Evolutionary conservation across 257 asterid species (phyloP), one percentile per base, ranked within the genome.

Genomic region (Plantago major): DNA sequence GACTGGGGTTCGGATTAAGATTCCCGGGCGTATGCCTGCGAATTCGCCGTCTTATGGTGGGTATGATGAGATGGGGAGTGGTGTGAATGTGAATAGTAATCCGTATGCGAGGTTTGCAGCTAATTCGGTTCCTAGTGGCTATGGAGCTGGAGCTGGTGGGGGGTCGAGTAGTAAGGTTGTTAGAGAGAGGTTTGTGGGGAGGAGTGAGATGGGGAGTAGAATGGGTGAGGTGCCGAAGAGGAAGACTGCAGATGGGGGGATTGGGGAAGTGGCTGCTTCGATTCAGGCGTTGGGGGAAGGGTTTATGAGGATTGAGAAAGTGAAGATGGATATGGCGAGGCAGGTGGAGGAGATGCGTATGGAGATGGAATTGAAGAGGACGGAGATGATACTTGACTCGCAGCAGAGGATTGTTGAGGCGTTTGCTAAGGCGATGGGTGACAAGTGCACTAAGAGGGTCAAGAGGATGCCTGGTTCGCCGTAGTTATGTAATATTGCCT

Each of bases 341-440:
- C 89, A 87, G 67, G 73, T 87, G 42, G 99, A 92, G 79, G 80
- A 82, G 74, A 84, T 80, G 94, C 66, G 95, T 63, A 87, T 89
- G 99, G 96, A 93, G 69, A 85, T 87, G 97, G 99, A 93, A 78
- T 77, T 89, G 90, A 93, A 89, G 84, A 85, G 91, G 71, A 87
- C 99, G 0, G 94, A 89, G 76, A 89, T 89, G 96, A 82, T 93
- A 43, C 83, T 93, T 1, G 96, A 89, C 55, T 85, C 94, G 0
- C 96, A 93, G 82, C 94, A 82, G 72, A 85, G 79, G 79, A 81
- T 89, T 52, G 82, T 93, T 28, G 96, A 87, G 64, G 82, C 89
- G 11, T 83, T 89, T 63, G 87, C 94, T 3, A 79, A 76, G 65
- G 85, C 87, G 0, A 70, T 84, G 8, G 72, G 85, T 0, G 92